Base-by-base conservation (phyloP, 2,329 filamentous ascomycete genomes). In the Epichloe typhina region DNA sequence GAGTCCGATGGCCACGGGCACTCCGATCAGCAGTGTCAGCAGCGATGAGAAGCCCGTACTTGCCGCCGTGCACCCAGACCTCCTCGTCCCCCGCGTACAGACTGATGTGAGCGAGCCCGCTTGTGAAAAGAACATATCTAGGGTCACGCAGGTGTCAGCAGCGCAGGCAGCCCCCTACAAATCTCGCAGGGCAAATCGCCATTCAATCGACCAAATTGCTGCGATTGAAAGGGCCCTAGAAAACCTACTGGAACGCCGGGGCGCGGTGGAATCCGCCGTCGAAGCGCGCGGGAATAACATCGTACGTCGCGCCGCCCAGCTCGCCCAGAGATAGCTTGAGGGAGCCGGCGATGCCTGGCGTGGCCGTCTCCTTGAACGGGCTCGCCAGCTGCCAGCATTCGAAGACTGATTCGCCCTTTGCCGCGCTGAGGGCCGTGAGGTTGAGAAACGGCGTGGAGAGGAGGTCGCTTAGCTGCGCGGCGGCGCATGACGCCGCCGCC, bases 381-480 rank as follows among this genome's bases (percentile, higher is more conserved):
- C 40, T 37, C 2, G 45, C 40, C 3, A 74, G 55, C 51, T 70
- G 65, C 71, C 71, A 74, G 64, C 71, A 74, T 58, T 73, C 68
- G 4, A 74, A 56, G 7, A 62, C 63, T 8, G 72, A 74, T 4
- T 59, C 58, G 50, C 66, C 65, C 49, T 68, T 59, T 15, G 54
- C 56, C 1, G 65, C 65, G 42, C 57, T 58, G 26, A 73, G 53
- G 17, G 70, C 65, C 4, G 71, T 74, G 49, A 74, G 53, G 55
- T 72, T 73, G 23, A 73, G 61, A 35, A 31, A 44, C 12, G 46
- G 52, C 3, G 49, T 51, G 11, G 52, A 49, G 26, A 35, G 42
- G 17, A 35, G 42, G 17, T 15, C 43, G 39, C 33, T 46, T 31
- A 49, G 52, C 31, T 52, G 40, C 13, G 31, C 26, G 12, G 13